Evolutionary conservation across 108 stramenopile species (phyloP).

Genomic region (Cyclotella distinguenda): DNA sequence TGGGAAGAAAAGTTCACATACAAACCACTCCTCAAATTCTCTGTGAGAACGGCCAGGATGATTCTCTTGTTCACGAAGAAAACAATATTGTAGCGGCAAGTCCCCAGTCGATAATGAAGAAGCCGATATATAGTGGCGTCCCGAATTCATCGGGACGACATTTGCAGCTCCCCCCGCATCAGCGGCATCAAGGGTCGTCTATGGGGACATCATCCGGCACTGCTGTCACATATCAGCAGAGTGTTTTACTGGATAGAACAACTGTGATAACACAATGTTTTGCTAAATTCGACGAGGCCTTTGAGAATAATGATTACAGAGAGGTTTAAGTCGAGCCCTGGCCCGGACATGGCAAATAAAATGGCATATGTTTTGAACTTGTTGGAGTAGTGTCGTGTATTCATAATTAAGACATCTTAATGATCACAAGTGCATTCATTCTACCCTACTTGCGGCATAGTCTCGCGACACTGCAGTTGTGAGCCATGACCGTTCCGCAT

Average conservation of each 20-base stretch:
- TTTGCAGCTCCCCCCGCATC: not conserved
- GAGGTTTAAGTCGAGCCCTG: slow-evolving; percentile 9
- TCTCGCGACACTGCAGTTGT: no score
- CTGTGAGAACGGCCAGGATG: not conserved
- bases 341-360: no score
- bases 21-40: slow-evolving; percentile 7
- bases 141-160: not conserved
- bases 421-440: no score
- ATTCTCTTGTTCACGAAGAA: not conserved
- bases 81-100: not conserved
- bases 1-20: slow-evolving; percentile 5
- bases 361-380: not conserved
- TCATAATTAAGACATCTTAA: no score
- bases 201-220: no score
- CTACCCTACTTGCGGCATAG: no score
- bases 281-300: slow-evolving; percentile 5
- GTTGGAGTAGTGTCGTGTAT: not conserved
- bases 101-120: slow-evolving; percentile 8
- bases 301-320: not conserved
- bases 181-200: not conserved
- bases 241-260: no score
- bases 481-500: no score
- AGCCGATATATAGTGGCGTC: not conserved
- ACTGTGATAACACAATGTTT: slow-evolving; percentile 3
- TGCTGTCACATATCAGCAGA: not conserved